Conservation (phyloP, 2,329 filamentous ascomycete species). For the Colletotrichum falcatum region DNA sequence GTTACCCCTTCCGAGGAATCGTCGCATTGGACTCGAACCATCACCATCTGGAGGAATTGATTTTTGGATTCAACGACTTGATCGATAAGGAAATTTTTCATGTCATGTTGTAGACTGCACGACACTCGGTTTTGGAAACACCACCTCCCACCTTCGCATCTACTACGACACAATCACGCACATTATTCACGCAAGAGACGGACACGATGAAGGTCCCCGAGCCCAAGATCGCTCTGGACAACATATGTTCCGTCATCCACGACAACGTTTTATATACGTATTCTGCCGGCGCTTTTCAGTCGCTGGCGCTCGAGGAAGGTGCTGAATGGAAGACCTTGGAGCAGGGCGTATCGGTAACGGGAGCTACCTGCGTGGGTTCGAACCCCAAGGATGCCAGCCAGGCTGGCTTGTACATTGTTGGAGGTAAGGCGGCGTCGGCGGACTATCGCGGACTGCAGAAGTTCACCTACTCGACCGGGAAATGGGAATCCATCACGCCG, state of each 20-base stretch:
- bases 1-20: not conserved
- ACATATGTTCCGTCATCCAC: slow-evolving; percentile 85
- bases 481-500: slow-evolving; percentile 63
- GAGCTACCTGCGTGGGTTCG: slow-evolving; percentile 81
- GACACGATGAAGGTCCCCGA: slow-evolving; percentile 76
- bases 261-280: slow-evolving; percentile 88
- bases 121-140: slow-evolving; percentile 4
- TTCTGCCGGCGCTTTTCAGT: slow-evolving; percentile 79
- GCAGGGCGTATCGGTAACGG: slow-evolving; percentile 77
- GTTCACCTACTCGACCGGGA: slow-evolving; percentile 65
- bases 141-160: slow-evolving; percentile 9
- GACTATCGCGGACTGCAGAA: slow-evolving; percentile 82
- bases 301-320: slow-evolving; percentile 74
- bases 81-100: slow-evolving; percentile 5
- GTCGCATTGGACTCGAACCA: not conserved
- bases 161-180: slow-evolving; percentile 3
- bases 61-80: not conserved
- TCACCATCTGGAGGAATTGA: not conserved
- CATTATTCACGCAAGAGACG: slow-evolving; percentile 7
- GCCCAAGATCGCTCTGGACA: slow-evolving; percentile 76
- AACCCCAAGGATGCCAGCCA: slow-evolving; percentile 68
- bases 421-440: slow-evolving; percentile 68
- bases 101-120: slow-evolving; percentile 34
- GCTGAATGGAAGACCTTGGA: slow-evolving; percentile 77
- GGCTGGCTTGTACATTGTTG: slow-evolving; percentile 82